Percentiles rank a stretch among this genome's conserved stretches.
Conservation (phyloP, 2,329 filamentous ascomycete species). For the Pseudogymnoascus sp. region DNA sequence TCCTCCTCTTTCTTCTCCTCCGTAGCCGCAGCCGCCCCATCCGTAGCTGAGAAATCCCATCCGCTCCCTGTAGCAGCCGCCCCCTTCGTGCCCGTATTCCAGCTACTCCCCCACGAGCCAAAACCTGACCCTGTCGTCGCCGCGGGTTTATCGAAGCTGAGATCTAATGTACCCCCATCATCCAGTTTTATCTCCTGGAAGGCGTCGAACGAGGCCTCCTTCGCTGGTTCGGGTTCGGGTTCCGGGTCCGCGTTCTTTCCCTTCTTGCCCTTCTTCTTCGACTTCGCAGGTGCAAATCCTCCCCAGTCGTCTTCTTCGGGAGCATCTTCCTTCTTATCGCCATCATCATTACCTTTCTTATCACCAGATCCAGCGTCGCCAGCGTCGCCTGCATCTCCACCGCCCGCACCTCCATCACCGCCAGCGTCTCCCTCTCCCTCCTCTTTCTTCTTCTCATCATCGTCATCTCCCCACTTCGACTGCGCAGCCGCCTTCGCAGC, state of each 20-base stretch:
- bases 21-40: constrained; percentile 30
- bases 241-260: constrained; percentile 24
- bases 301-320: constrained; percentile 44
- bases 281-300: constrained; percentile 35
- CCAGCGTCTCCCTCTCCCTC: constrained; percentile 11
- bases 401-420: constrained; percentile 22
- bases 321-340: constrained; percentile 29
- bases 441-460: constrained; percentile 33
- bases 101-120: constrained; percentile 52
- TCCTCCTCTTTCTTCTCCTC: constrained; percentile 34
- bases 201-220: constrained; percentile 36
- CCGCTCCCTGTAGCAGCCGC: constrained; percentile 21
- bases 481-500: constrained; percentile 34
- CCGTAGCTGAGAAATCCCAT: constrained; percentile 38
- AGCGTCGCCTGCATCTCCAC: constrained; percentile 26
- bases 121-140: constrained; percentile 33
- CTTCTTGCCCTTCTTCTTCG: constrained; percentile 52
- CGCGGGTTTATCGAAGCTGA: constrained; percentile 42
- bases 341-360: constrained; percentile 34
- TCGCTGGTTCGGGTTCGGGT: constrained; percentile 27
- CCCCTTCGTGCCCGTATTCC: constrained; percentile 39
- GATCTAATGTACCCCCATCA: constrained; percentile 47
- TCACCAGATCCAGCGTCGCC: constrained; percentile 27
- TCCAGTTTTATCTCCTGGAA: constrained; percentile 64
- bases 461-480: constrained; percentile 35